Evolutionary conservation across 1,284 basidiomycete genomes (phyloP).

Genomic region (Ceratobasidium sp.): DNA sequence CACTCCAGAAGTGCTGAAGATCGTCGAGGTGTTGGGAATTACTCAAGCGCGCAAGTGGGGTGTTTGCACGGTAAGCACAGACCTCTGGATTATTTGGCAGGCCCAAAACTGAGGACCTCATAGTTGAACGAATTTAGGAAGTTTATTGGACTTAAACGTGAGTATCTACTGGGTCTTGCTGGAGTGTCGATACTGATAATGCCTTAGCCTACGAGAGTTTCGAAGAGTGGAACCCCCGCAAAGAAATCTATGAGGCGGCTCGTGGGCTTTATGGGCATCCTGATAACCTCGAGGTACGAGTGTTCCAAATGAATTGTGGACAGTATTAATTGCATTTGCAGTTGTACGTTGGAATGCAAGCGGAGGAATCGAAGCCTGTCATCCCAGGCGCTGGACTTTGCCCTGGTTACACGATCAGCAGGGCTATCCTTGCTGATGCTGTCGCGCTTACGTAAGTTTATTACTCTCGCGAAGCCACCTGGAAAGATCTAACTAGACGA

Average conservation of each 20-base stretch:
- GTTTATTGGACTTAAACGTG: constrained; percentile 60
- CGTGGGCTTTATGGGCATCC: constrained; percentile 73
- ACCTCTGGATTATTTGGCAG: neutral
- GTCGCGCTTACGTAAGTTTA: constrained; percentile 65
- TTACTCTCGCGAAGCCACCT: neutral
- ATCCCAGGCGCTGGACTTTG: constrained; percentile 80
- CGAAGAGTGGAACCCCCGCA: constrained; percentile 74
- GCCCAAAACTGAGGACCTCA: neutral
- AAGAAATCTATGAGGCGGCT: constrained; percentile 67
- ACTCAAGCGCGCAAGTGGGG: constrained; percentile 75
- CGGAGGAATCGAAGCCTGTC: constrained; percentile 73
- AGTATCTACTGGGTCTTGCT: constrained; percentile 36
- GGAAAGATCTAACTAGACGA: constrained; percentile 10
- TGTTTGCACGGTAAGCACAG: constrained; percentile 66
- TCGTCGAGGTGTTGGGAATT: constrained; percentile 77
- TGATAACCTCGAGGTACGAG: constrained; percentile 74
- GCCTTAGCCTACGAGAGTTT: constrained; percentile 64
- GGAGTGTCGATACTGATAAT: neutral
- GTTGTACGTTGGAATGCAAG: constrained; percentile 69
- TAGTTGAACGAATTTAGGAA: constrained; percentile 69
- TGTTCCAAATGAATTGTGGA: constrained; percentile 40
- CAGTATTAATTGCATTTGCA: neutral
- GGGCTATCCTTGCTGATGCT: constrained; percentile 84
- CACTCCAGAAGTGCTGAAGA: constrained; percentile 68
- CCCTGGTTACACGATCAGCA: constrained; percentile 86